These are phyloP conservation scores for Phaffia rhodozyma DNA, from an alignment of 1,284 basidiomycete species.

Conservation along the genomic window DNA sequence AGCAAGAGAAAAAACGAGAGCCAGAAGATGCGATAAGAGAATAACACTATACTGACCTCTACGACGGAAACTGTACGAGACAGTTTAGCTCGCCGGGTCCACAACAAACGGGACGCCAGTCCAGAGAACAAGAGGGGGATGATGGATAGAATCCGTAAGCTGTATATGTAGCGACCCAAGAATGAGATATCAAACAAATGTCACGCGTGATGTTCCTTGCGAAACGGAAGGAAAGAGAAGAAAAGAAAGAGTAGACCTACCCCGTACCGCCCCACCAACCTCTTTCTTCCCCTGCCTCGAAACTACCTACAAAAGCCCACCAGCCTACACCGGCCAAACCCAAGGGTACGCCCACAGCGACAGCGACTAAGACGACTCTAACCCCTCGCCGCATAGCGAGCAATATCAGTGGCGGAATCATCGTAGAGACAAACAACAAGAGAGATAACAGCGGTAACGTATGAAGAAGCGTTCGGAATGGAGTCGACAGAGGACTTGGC, in stretches of 20 bases:
- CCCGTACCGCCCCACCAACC: conserved; percentile 53
- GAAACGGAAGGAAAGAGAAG: not conserved
- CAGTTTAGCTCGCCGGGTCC: conserved; percentile 48
- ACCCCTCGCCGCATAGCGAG: conserved; percentile 70
- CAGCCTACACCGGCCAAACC: conserved; percentile 67
- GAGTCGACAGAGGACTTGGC: conserved; percentile 31
- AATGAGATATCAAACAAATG: conserved; percentile 7
- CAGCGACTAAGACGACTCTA: conserved; percentile 65
- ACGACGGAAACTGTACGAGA: conserved; percentile 58
- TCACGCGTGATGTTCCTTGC: no score
- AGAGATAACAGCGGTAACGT: conserved; percentile 73
- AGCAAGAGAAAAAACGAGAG: not conserved
- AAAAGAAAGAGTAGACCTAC: conserved; percentile 26
- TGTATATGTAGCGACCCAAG: conserved; percentile 22
- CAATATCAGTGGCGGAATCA: conserved; percentile 59
- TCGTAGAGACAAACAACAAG: conserved; percentile 55
- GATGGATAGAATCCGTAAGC: conserved; percentile 63
- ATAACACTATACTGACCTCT: conserved; percentile 36
- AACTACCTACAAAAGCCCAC: conserved; percentile 81
- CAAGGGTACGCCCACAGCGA: conserved; percentile 64
- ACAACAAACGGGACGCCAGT: conserved; percentile 58
- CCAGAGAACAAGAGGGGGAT: conserved; percentile 58
- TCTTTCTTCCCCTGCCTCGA: conserved; percentile 62
- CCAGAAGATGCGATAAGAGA: no score
- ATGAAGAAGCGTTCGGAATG: conserved; percentile 65